phyloP scores from a whole-genome alignment of 2,329 filamentous ascomycete genomes.

The Talaromyces rugulosus region DNA sequence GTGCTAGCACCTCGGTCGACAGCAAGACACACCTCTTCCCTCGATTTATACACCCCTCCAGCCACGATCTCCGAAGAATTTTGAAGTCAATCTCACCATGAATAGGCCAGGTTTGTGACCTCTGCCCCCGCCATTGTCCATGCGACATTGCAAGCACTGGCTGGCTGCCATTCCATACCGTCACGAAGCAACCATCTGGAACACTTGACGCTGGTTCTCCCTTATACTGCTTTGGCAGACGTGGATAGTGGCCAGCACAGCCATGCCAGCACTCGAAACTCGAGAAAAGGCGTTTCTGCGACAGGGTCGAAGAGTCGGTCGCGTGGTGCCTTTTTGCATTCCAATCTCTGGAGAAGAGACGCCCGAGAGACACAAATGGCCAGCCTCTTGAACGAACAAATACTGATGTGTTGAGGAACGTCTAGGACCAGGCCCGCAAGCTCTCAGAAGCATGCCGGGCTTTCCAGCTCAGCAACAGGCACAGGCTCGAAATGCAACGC shows the following conservation, averaged over 20 bases:
- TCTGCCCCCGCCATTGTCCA: constrained; percentile 20
- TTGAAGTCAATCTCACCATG: constrained; percentile 31
- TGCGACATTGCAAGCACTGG: constrained; percentile 1
- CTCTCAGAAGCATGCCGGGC: constrained; percentile 50
- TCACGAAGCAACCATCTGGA: neutral
- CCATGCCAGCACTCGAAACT: neutral
- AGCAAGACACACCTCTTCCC: neutral
- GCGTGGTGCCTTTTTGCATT: neutral
- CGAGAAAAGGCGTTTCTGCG: neutral
- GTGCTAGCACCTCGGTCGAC: neutral
- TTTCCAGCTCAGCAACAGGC: constrained; percentile 51
- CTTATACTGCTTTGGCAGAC: neutral
- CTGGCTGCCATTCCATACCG: neutral
- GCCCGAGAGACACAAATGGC: constrained; percentile 14
- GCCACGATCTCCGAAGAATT: constrained; percentile 10
- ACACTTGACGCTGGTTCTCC: neutral
- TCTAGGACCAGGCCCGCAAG: constrained; percentile 47
- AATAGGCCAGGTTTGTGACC: constrained; percentile 47
- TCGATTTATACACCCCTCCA: neutral
- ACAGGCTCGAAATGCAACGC: constrained; percentile 43
- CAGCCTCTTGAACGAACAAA: neutral
- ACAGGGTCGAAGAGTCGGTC: neutral
- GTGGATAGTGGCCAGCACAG: neutral
- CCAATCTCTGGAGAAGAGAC: neutral
- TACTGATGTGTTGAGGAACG: neutral